phyloP scores from a whole-genome alignment of 78 protist species.

The Ministeria vibrans region DNA sequence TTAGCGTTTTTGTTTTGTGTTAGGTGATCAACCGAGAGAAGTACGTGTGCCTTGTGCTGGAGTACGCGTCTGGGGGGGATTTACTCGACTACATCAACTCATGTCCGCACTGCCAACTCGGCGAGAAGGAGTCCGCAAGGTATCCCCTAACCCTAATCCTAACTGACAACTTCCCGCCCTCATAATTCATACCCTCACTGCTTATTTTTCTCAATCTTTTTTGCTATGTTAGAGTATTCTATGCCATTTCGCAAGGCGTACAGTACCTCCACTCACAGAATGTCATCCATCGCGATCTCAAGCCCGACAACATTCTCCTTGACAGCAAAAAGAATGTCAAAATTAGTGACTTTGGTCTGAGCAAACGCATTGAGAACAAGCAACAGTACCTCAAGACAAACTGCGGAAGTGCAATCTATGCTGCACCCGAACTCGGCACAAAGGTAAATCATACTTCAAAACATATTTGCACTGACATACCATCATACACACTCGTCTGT shows the following conservation, averaged over 20 bases:
- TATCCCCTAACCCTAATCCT: not conserved
- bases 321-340: not conserved
- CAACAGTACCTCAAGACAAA: not conserved
- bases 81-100: constrained; percentile 3
- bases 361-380: not conserved
- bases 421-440: not conserved
- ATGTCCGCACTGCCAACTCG: not conserved
- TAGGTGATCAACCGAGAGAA: not conserved
- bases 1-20: too few relatives aligned
- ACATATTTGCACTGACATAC: not conserved
- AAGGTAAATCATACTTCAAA: not conserved
- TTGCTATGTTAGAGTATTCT: not conserved
- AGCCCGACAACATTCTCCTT: constrained; percentile 54
- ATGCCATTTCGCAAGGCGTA: not conserved
- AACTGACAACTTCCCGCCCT: too few relatives aligned
- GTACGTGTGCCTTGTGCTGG: not conserved
- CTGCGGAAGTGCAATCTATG: not conserved
- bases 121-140: not conserved
- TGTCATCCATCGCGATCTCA: constrained; percentile 67
- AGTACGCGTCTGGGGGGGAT: not conserved
- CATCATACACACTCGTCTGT: not conserved
- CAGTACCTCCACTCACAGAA: constrained; percentile 21
- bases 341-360: not conserved
- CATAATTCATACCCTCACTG: not conserved
- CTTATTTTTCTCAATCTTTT: too few relatives aligned